Percentiles rank a stretch among this genome's conserved stretches.
Conservation (phyloP, 176 grass and related monocot species). For the Eremochloa ophiuroides region DNA sequence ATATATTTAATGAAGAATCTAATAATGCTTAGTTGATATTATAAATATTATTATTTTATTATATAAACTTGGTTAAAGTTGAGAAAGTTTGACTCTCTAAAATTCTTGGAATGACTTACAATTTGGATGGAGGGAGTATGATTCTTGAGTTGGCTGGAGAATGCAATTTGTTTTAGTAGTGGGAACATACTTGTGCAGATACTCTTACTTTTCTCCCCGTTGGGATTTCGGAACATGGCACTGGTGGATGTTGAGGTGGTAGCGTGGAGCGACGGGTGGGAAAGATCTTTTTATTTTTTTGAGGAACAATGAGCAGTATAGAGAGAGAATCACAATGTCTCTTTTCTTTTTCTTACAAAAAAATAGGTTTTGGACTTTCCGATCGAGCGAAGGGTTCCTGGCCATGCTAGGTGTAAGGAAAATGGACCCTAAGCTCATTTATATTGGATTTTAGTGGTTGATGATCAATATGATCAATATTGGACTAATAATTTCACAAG, state of each 20-base stretch:
- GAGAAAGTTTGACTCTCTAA: no score
- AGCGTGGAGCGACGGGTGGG: not conserved
- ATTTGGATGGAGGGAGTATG: no score
- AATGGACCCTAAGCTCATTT: no score
- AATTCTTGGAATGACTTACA: no score
- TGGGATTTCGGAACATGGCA: slow-evolving; percentile 29
- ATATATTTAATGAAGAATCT: no score
- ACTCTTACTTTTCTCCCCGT: not conserved
- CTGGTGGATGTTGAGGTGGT: not conserved
- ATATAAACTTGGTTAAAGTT: no score
- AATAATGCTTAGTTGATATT: no score
- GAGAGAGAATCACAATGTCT: slow-evolving; percentile 7
- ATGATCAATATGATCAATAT: no score
- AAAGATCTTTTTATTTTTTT: not conserved
- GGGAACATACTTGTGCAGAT: slow-evolving; percentile 20
- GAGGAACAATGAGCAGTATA: slow-evolving; percentile 30
- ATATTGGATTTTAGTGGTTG: no score
- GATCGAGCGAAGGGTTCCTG: not conserved
- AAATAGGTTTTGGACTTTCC: not conserved
- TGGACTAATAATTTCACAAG: no score
- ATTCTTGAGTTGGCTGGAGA: not conserved
- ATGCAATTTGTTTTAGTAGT: not conserved
- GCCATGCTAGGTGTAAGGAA: no score
- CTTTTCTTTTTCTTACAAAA: not conserved
- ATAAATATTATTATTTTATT: no score